Evolutionary conservation across 129 eudicot species (phyloP), one percentile per base, ranked within the genome.

Genomic region (Rutidosis leptorrhynchoides): DNA sequence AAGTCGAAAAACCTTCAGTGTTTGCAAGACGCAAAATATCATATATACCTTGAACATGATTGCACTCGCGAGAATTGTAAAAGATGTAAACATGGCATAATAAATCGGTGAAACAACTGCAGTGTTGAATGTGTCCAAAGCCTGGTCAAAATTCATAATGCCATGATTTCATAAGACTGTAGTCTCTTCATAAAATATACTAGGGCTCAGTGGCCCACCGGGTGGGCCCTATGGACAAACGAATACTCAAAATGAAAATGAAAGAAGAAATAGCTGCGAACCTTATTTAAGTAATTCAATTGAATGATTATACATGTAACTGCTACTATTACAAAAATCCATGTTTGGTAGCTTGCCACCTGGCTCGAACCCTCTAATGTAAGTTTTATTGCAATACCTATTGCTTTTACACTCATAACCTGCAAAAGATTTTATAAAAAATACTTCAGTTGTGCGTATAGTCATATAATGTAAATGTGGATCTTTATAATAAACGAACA

Each of bases 381-480:
- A 63, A 87, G 95, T 67, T 84, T 84, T 68, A 87, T 84, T 55
- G 95, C 95, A 30, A 87, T 87, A 32, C 95, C 95, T 65, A 87
- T 84, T 61, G 95, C 95, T 70, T 87, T 87, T 9, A 87, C 77
- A 29, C 95, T 87, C 95, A 87, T 87, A 74, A 87, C 95, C 95
- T 87, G 77, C 69, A 81, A 67, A 48, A n/a, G n/a, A n/a, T n/a
- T n/a, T n/a, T n/a, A n/a, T n/a, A n/a, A n/a, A n/a, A n/a, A n/a
- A n/a, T n/a, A n/a, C n/a, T n/a, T n/a, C n/a, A n/a, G n/a, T n/a
- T n/a, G n/a, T n/a, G n/a, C n/a, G n/a, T n/a, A n/a, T n/a, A n/a
- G n/a, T n/a, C n/a, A n/a, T n/a, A n/a, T 17, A 46, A 29, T 42
- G 15, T 4, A 46, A 28, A 43, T 43, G 25, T 0, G 5, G 28